Evolutionary conservation across 164 flowering plant genomes (phyloP).

Genomic region (Piper longum): DNA sequence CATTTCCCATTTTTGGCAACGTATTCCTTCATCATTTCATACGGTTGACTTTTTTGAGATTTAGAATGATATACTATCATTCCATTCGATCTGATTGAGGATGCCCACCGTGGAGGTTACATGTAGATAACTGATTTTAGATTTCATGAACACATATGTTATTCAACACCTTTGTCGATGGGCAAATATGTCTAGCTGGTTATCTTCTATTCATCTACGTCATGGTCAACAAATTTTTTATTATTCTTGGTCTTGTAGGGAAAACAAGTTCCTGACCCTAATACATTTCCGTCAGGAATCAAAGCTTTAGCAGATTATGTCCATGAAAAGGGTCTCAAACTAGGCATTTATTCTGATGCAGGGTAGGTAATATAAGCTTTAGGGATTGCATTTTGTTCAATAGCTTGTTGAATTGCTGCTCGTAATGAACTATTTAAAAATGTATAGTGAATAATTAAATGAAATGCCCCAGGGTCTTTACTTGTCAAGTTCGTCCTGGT

Average conservation of each 20-base stretch:
- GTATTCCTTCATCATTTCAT: no score
- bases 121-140: no score
- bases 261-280: constrained; percentile 51
- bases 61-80: no score
- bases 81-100: no score
- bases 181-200: background rate
- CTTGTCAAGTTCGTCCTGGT: constrained; percentile 95
- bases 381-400: no score
- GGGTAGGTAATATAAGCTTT: constrained; percentile 42
- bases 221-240: background rate
- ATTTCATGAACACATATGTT: no score
- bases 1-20: no score
- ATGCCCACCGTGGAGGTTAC: no score
- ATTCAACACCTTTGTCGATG: background rate
- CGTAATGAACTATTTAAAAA: no score
- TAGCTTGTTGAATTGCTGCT: background rate
- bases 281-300: constrained; percentile 86
- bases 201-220: background rate
- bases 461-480: constrained; percentile 41
- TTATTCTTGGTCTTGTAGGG: constrained; percentile 34
- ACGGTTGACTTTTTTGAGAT: no score
- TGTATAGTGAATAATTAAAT: background rate
- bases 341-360: constrained; percentile 97
- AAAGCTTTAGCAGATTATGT: constrained; percentile 85
- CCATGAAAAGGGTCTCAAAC: constrained; percentile 81